Evolutionary conservation across 2,329 filamentous ascomycete genomes (phyloP), one percentile per base, ranked within the genome.

Genomic region (Verticillium nubilum): DNA sequence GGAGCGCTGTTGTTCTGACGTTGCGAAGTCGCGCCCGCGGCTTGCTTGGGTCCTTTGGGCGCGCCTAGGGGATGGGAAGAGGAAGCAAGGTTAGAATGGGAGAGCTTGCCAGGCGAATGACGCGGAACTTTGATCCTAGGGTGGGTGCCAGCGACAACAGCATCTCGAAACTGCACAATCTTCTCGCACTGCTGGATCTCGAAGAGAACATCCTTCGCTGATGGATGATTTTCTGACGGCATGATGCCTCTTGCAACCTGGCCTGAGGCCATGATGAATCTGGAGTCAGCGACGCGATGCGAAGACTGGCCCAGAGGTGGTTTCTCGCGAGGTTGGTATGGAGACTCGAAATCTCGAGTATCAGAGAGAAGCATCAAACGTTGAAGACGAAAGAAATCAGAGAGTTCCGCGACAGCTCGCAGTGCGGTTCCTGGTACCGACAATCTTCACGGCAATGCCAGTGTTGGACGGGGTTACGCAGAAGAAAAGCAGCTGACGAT

Each of bases 81-180:
- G 59, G 60, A 61, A 58, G 67, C 52, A 53, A 17, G 25, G 27
- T 53, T 53, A 25, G 42, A 50, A 50, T 23, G 42, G 65, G 63
- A 61, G 13, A 28, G 52, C 27, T 53, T 53, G 52, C 52, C 52
- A 28, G 26, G 67, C 62, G 78, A 66, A 69, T 78, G 76, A 59
- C 75, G 67, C 60, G 81, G 79, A 33, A 80, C 71, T 70, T 85
- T 87, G 74, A 88, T 81, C 67, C 77, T 81, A 56, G 85, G 81
- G 69, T 93, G 89, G 67, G 82, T 86, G 70, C 93, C 92, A 72
- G 90, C 85, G 70, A 95, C 80, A 67, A 98, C 84, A 66, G 87
- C 82, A 78, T 97, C 90, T 74, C 87, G 88, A 74, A 98, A 87
- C 66, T 81, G 85, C 69, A 96, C 73, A 68, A 98, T 90, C 76